Base-by-base conservation (phyloP, 2,329 filamentous ascomycete genomes). In the Thermomyces lanuginosus region DNA sequence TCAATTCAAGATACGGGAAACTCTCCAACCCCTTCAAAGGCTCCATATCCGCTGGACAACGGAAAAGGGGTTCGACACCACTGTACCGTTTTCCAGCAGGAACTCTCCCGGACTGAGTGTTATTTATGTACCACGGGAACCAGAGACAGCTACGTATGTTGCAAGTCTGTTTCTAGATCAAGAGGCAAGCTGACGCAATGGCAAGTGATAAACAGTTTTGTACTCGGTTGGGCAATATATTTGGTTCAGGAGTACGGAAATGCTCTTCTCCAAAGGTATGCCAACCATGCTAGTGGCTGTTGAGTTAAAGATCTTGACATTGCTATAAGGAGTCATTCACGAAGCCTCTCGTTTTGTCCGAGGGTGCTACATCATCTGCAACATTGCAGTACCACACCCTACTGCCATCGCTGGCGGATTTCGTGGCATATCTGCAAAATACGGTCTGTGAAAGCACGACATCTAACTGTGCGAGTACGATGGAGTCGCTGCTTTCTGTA, bases 21-120 rank as follows among this genome's bases (percentile, higher is more conserved):
- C 76, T 8, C 58, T 92, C 14, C 60, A 64, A 28, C 60, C 68
- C 41, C 70, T 68, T 36, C 68, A 76, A 41, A 73, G 82, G 48
- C 56, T 93, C 21, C 77, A 86, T 49, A 58, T 93, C 32, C 70
- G 77, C 46, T 92, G 83, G 80, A 64, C 69, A n/a, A 69, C 72
- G 8, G 56, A 69, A 2, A 41, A 45, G 5, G 42, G 62, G 2
- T 75, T 74, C 46, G 56, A 66, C 20, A 58, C 66, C 1, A 57
- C 75, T 22, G 63, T 73, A 20, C 84, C 84, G 2, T 76, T 89
- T 42, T 60, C 69, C 22, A 82, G 82, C 27, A 69, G 78, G 32
- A 52, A 83, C 8, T 72, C 81, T 2, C 74, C 84, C 1, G 86
- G 86, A 2, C 57, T 95, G 12, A 83, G 93, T 57, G 60, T 83